These are phyloP conservation scores for Nicotiana knightiana DNA, from an alignment of 257 asterid genomes.

Conservation along the genomic window DNA sequence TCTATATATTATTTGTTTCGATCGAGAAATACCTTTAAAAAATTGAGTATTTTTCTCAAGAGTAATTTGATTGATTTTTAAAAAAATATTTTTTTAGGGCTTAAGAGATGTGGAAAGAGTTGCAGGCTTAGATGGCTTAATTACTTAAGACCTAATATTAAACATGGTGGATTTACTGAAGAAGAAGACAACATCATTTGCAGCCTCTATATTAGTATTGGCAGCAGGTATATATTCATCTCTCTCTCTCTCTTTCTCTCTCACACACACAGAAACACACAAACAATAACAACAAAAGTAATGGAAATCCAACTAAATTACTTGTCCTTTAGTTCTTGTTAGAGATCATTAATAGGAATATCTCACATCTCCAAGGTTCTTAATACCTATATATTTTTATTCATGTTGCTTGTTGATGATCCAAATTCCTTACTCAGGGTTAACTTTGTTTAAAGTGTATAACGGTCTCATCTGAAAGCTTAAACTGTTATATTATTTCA, in stretches of 20 bases:
- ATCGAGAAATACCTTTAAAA: neutral
- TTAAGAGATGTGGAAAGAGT: conserved; percentile 96
- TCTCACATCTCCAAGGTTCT: neutral
- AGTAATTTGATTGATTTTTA: neutral
- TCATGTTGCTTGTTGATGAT: neutral
- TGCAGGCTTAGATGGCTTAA: conserved; percentile 91
- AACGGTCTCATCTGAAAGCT: neutral
- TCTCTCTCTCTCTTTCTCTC: neutral
- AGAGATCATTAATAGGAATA: conserved; percentile 28
- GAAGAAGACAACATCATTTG: conserved; percentile 96
- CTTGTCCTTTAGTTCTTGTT: conserved; percentile 68
- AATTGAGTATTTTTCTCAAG: neutral
- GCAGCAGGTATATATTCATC: conserved; percentile 69
- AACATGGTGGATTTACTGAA: conserved; percentile 95
- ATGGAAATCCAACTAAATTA: conserved; percentile 16
- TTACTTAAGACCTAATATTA: conserved; percentile 83
- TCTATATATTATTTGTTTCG: neutral
- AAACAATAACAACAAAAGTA: conserved; percentile 9
- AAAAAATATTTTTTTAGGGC: conserved; percentile 35
- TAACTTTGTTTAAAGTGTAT: neutral
- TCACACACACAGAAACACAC: neutral
- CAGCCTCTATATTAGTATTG: conserved; percentile 93
- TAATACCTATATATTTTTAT: neutral
- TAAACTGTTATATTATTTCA: neutral
- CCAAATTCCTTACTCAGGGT: neutral